Evolutionary conservation across 345 rosid species (phyloP), one percentile per base, ranked within the genome.

Genomic region (Boechera retrofracta): DNA sequence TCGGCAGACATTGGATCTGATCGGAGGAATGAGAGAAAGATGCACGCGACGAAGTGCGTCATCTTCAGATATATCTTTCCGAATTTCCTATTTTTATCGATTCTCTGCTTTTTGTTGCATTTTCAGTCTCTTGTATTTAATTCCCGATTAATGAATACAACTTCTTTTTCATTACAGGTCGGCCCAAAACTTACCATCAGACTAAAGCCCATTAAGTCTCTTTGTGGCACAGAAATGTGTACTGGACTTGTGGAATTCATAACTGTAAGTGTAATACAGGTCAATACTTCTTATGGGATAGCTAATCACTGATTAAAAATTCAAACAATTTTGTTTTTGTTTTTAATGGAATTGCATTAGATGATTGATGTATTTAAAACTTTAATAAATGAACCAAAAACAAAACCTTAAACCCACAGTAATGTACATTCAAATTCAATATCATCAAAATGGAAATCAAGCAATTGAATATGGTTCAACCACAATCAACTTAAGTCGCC

Each of bases 181-280:
- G 41, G 70, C 70, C 71, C 44, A 66, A 32, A 16, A 44, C 1
- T 41, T 10, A 3, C 44, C 44, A 41, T 41, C 44, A 41, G 44
- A 41, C 4, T 10, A 41, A 5, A 10, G 44, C 44, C 13, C 44
- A 41, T 41, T 36, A 10, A 39, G 44, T 39, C 0, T 39, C 11
- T 39, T 39, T 10, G 41, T 29, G 52, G 69, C 28, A 38, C 68
- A 28, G 8, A 4, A 7, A 28, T 44, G 35, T 41, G 51, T 62
- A 42, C 2, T 2, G 12, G 24, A 10, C 8, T 44, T 7, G 13
- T 44, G 21, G 4, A 28, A 42, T 21, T 42, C 15, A 10, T 59
- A 4, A 9, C 12, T 29, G 13, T 31, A 31, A 0, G 2, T 7
- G 21, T n/a, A 7, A 56, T 13, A 13, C 62, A 31, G 9, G 21